Base-by-base conservation (phyloP, 768 basidiomycete species). In the Termitomyces heimii region DNA sequence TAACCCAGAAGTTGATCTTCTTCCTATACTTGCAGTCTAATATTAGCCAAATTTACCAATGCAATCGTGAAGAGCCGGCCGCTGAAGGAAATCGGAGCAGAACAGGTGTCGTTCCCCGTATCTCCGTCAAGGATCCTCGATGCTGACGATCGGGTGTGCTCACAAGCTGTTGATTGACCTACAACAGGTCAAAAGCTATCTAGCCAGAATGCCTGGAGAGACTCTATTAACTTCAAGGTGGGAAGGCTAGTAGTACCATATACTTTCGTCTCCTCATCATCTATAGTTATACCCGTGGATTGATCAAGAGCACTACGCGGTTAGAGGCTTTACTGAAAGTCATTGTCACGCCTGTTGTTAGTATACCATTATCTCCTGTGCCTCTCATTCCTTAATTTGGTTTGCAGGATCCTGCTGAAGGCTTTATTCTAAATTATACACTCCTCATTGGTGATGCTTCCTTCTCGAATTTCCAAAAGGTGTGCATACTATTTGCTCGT, bases 391-490 rank as follows among this genome's bases (percentile, higher is more conserved):
- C 35, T 55, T 28, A 45, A 54, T 50, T 46, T 12, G 29, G 14
- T 34, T 26, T 58, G 0, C 53, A 96, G 88, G 92, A 95, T 65
- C 94, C 96, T 16, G 77, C 92, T 1, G 94, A 96, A 69, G 92
- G 89, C 2, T 98, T 99, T 67, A 92, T 98, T 59, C 79, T 94
- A 55, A 98, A 98, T 66, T 99, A 98, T 67, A 94, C 92, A 8
- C 79, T 98, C 26, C 80, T 98, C 56, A 91, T 99, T 60, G 92
- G 92, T 24, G 96, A 98, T 71, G 87, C 89, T 5, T 95, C 94
- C 2, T 95, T 95, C 71, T 89, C 88, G 31, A 98, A 98, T 72
- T 99, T 99, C 77, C 97, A 98, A 76, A 99, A 99, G 84, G 94
- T 89, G 34, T 71, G 32, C n/a, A 46, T 28, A 16, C n/a, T 14